A percentile compares a stretch with the other conserved stretches of the same genome.
These are phyloP conservation scores for Diplodia mutila DNA, from an alignment of 2,329 filamentous ascomycete genomes.

Conservation along the genomic window DNA sequence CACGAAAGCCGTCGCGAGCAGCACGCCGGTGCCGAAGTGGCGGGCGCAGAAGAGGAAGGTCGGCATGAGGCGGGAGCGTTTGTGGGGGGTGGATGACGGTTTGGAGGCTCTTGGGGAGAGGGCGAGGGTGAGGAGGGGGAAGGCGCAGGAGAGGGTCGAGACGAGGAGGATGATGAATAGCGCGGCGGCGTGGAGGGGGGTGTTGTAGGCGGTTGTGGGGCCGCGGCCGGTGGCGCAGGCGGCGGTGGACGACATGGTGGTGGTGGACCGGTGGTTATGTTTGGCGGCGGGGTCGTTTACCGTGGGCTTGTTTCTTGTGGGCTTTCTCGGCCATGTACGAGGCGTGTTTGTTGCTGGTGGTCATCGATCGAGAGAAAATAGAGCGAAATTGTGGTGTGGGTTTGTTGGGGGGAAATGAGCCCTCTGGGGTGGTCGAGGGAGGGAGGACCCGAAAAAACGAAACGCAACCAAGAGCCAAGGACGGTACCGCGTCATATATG, in stretches of 20 bases:
- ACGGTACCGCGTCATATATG: background rate
- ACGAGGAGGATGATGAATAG: constrained; percentile 42
- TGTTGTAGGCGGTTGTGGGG: constrained; percentile 35
- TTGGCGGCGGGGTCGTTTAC: no score
- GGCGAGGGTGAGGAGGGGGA: constrained; percentile 63
- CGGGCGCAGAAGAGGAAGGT: constrained; percentile 42
- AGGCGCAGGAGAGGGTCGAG: constrained; percentile 57
- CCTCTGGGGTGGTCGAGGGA: no score
- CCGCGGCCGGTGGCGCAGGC: background rate
- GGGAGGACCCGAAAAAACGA: no score
- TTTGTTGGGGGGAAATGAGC: no score
- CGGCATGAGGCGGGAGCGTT: no score
- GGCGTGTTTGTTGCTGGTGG: no score
- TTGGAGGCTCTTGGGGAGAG: constrained; percentile 52
- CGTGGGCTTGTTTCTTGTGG: background rate
- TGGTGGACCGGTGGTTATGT: background rate
- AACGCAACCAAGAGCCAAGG: background rate
- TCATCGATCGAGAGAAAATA: no score
- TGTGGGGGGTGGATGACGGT: background rate
- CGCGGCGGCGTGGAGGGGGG: constrained; percentile 37
- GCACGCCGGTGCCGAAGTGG: constrained; percentile 46
- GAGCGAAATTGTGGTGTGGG: no score
- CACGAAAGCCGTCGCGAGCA: constrained; percentile 46
- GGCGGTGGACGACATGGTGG: no score
- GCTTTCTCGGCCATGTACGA: no score